Evolutionary conservation across 1,139 yeast genomes (phyloP).

Genomic region (Taphrina wiesneri): DNA sequence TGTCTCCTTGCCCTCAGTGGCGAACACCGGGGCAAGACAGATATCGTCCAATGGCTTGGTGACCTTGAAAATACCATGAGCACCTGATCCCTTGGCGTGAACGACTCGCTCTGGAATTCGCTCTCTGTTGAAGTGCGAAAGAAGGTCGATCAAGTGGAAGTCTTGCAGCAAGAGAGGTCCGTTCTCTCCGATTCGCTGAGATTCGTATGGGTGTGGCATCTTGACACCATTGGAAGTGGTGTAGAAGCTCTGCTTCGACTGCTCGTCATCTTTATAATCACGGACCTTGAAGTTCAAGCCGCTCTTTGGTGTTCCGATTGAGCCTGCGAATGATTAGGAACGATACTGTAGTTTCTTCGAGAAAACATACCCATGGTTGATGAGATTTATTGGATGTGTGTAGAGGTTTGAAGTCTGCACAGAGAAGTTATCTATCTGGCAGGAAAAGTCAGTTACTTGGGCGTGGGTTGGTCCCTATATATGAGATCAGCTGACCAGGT

Average conservation of each 20-base stretch:
- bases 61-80: constrained; percentile 74
- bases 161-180: constrained; percentile 61
- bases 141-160: constrained; percentile 70
- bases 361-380: neutral
- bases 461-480: constrained; percentile 2
- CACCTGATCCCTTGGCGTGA: constrained; percentile 89
- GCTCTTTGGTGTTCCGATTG: constrained; percentile 14
- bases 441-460: neutral
- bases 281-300: constrained; percentile 30
- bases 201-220: constrained; percentile 63
- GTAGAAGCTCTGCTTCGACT: constrained; percentile 45
- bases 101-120: constrained; percentile 88
- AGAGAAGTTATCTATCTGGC: neutral
- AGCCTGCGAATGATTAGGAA: constrained; percentile 4
- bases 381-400: neutral
- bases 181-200: constrained; percentile 66
- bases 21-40: constrained; percentile 68
- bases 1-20: constrained; percentile 74
- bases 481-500: constrained; percentile 3
- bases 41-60: constrained; percentile 80
- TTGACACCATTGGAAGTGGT: constrained; percentile 78
- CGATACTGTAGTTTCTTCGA: neutral
- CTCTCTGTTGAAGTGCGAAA: constrained; percentile 84
- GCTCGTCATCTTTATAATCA: constrained; percentile 14
- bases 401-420: constrained; percentile 5